phyloP scores from a whole-genome alignment of 1,139 yeast genomes.

The Pichia sp. region DNA sequence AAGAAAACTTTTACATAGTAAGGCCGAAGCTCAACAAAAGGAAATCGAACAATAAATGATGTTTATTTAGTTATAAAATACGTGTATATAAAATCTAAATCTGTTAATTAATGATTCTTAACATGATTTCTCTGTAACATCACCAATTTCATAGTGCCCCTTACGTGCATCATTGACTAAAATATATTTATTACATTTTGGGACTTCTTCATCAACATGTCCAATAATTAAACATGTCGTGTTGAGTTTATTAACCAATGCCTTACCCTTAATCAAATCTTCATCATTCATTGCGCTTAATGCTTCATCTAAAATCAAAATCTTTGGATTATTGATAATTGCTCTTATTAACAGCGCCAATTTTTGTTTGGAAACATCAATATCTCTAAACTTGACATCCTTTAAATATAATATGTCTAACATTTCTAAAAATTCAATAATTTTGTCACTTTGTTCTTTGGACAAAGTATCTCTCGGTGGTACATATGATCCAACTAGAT shows the following conservation, averaged over 20 bases:
- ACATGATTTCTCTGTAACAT: slow-evolving; percentile 3
- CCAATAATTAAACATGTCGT: slow-evolving; percentile 71
- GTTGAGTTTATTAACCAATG: slow-evolving; percentile 47
- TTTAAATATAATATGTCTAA: slow-evolving; percentile 31
- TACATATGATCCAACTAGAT: slow-evolving; percentile 53
- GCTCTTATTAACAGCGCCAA: slow-evolving; percentile 70
- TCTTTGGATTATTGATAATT: slow-evolving; percentile 63
- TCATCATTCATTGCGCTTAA: slow-evolving; percentile 82
- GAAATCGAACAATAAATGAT: not conserved
- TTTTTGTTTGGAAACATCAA: slow-evolving; percentile 73
- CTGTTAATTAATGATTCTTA: not conserved
- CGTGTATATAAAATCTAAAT: not conserved
- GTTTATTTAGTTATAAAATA: not conserved
- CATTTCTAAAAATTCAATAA: slow-evolving; percentile 32
- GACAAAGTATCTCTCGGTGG: slow-evolving; percentile 34
- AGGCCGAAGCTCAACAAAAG: not conserved
- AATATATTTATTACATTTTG: slow-evolving; percentile 46
- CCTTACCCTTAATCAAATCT: slow-evolving; percentile 59
- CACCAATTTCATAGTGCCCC: slow-evolving; percentile 29
- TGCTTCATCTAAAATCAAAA: slow-evolving; percentile 86
- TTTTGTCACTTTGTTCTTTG: slow-evolving; percentile 30
- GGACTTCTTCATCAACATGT: slow-evolving; percentile 61
- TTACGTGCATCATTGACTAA: slow-evolving; percentile 31
- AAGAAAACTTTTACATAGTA: slow-evolving; percentile 16
- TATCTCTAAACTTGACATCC: slow-evolving; percentile 41